Conservation (phyloP, 1,284 basidiomycete species). For the Phlebopus sp. region DNA sequence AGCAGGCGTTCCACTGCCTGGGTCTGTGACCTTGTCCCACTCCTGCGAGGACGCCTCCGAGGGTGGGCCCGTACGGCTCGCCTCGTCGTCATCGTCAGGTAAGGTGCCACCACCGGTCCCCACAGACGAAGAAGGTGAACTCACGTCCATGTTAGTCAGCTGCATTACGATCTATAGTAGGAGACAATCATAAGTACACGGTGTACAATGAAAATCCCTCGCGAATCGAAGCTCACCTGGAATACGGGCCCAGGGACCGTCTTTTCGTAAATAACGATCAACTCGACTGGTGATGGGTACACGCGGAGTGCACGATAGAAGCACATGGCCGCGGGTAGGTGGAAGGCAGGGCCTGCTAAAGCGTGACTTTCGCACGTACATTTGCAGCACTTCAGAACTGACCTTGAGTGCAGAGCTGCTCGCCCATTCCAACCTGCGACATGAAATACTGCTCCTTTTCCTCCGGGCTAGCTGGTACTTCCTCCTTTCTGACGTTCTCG, state of each 20-base stretch:
- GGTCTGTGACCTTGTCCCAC: conserved; percentile 80
- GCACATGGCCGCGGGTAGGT: conserved; percentile 80
- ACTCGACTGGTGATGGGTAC: conserved; percentile 90
- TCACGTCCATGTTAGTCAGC: conserved; percentile 86
- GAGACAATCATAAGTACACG: conserved; percentile 8
- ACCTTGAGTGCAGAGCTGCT: conserved; percentile 82
- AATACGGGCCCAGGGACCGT: conserved; percentile 87
- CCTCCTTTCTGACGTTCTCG: conserved; percentile 61
- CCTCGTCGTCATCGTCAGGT: conserved; percentile 46
- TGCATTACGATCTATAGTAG: conserved; percentile 74
- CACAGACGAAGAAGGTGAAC: conserved; percentile 51
- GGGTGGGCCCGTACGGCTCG: conserved; percentile 65
- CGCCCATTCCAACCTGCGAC: conserved; percentile 84
- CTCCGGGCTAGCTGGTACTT: conserved; percentile 63
- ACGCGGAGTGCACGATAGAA: conserved; percentile 95
- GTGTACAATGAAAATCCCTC: conserved; percentile 1
- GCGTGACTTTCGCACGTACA: conserved; percentile 1
- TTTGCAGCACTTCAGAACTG: conserved; percentile 17
- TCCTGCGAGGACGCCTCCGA: conserved; percentile 83
- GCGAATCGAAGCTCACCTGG: conserved; percentile 47
- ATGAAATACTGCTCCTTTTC: conserved; percentile 90
- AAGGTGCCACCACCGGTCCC: conserved; percentile 30
- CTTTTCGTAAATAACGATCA: conserved; percentile 91
- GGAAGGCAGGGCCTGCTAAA: conserved; percentile 67
- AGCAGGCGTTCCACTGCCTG: conserved; percentile 52